A percentile compares a stretch with the other conserved stretches of the same genome.
Evolutionary conservation across 495 filamentous ascomycete genomes (phyloP).

Genomic region (Bathelium albidoporum): DNA sequence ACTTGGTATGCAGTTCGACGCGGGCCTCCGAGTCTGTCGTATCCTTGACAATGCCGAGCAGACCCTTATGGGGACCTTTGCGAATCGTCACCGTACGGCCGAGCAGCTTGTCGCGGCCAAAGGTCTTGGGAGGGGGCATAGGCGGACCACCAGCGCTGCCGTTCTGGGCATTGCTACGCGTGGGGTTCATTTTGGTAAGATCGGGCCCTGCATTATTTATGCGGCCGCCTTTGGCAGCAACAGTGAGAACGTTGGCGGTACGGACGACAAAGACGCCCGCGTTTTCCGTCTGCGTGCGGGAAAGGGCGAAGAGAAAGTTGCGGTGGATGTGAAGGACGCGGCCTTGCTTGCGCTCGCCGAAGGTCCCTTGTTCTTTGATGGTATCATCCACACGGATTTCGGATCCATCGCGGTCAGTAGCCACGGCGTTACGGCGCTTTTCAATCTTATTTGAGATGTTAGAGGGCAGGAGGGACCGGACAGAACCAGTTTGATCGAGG

Average conservation of each 20-base stretch:
- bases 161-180: slow-evolving; percentile 47
- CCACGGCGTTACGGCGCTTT: slow-evolving; percentile 68
- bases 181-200: slow-evolving; percentile 82
- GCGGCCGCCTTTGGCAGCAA: slow-evolving; percentile 83
- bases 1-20: slow-evolving; percentile 86
- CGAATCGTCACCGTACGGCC: slow-evolving; percentile 82
- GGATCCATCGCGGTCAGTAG: slow-evolving; percentile 85
- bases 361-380: slow-evolving; percentile 64
- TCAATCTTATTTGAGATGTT: slow-evolving; percentile 82
- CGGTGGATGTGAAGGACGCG: slow-evolving; percentile 87
- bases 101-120: slow-evolving; percentile 76
- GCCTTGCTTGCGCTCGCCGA: slow-evolving; percentile 71
- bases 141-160: slow-evolving; percentile 27
- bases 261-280: slow-evolving; percentile 84
- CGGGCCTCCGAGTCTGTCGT: slow-evolving; percentile 73
- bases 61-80: slow-evolving; percentile 78
- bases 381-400: slow-evolving; percentile 88
- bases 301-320: slow-evolving; percentile 78
- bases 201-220: slow-evolving; percentile 53
- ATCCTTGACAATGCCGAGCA: slow-evolving; percentile 91
- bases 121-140: slow-evolving; percentile 69
- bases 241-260: slow-evolving; percentile 70
- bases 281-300: slow-evolving; percentile 74
- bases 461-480: slow-evolving; percentile 72
- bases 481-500: slow-evolving; percentile 79